Conservation (phyloP, 345 rosid genomes). For the Zanthoxylum bungeanum region DNA sequence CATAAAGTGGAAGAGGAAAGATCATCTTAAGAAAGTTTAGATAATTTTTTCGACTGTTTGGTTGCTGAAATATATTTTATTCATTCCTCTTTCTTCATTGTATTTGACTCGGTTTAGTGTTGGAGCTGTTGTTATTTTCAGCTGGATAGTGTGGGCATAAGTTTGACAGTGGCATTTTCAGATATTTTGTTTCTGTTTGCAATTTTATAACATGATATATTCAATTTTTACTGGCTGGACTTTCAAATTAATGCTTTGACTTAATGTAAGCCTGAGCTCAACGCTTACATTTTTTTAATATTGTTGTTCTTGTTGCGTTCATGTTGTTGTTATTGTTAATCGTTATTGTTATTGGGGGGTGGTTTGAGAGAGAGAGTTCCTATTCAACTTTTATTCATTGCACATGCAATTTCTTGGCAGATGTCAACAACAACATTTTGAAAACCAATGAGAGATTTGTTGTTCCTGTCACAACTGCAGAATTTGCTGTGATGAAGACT, state of each 20-base stretch:
- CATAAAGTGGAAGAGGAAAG: neutral
- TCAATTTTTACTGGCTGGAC: neutral
- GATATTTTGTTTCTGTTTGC: neutral
- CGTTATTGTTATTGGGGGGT: too few relatives aligned
- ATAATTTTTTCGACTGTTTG: neutral
- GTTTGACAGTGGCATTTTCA: neutral
- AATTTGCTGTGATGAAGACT: constrained; percentile 84
- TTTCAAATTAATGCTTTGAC: neutral
- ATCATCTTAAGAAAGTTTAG: neutral
- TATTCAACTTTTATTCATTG: neutral
- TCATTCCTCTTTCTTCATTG: neutral
- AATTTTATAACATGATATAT: neutral
- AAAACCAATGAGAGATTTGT: constrained; percentile 53
- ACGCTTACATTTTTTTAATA: neutral
- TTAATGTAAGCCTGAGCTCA: neutral
- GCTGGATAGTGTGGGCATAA: neutral
- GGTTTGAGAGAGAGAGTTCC: neutral
- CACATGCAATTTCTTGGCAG: constrained; percentile 38
- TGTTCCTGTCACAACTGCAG: constrained; percentile 75
- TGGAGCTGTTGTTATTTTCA: neutral
- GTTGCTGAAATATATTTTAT: neutral
- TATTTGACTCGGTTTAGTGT: neutral
- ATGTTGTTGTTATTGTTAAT: too few relatives aligned
- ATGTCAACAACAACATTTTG: constrained; percentile 62
- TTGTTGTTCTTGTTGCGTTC: too few relatives aligned